Percentiles rank a stretch among this genome's conserved stretches.
These are phyloP conservation scores for Talaromyces sp. DNA, from an alignment of 2,329 filamentous ascomycete genomes.

Conservation along the genomic window DNA sequence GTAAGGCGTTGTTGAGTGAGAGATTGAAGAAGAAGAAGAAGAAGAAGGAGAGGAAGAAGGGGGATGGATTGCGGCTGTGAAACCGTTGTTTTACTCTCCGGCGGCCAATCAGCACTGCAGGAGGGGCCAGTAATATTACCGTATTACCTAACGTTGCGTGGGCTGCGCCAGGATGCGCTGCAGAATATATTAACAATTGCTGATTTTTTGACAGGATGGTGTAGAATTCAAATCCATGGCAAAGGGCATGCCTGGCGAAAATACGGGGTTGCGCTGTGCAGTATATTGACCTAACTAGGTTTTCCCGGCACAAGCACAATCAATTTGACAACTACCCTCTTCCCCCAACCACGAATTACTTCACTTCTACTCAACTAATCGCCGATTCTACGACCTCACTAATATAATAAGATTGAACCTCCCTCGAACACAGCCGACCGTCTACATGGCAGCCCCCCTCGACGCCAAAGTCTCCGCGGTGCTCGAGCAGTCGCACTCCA, in stretches of 20 bases:
- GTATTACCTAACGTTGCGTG: not conserved
- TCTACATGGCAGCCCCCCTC: conserved; percentile 5
- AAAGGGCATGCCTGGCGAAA: not conserved
- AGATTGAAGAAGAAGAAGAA: not conserved
- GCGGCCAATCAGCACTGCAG: not conserved
- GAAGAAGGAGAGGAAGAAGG: not conserved
- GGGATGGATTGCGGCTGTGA: not conserved
- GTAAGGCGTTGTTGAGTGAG: not conserved
- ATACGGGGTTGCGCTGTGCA: not conserved
- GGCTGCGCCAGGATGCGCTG: not conserved
- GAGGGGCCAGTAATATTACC: not conserved
- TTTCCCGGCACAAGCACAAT: not conserved
- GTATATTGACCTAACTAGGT: not conserved
- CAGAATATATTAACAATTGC: not conserved
- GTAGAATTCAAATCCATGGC: not conserved
- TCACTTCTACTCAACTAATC: not conserved
- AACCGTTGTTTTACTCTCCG: not conserved
- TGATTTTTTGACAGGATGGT: not conserved
- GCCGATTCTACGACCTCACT: not conserved
- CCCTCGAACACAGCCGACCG: not conserved
- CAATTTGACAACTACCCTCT: not conserved
- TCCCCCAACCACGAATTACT: not conserved
- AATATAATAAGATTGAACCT: not conserved
- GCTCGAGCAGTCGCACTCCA: conserved; percentile 26
- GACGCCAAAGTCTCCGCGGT: conserved; percentile 11